Base-by-base conservation (phyloP, 2,329 filamentous ascomycete genomes). In the Didymella pinodella region DNA sequence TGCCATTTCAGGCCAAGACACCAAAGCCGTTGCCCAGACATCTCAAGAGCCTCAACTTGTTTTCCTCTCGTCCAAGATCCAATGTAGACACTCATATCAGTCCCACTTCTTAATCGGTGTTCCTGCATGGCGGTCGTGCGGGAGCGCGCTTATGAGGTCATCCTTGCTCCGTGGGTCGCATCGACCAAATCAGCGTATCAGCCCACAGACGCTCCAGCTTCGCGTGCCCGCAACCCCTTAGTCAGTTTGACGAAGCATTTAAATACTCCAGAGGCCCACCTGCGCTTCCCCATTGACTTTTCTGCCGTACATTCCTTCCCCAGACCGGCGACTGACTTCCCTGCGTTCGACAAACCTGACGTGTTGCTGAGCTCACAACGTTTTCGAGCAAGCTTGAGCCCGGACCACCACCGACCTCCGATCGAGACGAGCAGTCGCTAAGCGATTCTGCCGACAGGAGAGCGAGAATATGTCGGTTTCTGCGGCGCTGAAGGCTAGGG, bases 401-500 rank as follows among this genome's bases (percentile, higher is more conserved):
- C 44, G 48, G 48, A 58, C 54, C 54, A 57, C 48, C 48, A 51
- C 53, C 46, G 54, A 52, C 48, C 54, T 41, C 56, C 46, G 50
- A 58, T 46, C 44, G 26, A 45, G 44, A 40, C 34, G 45, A 41
- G 38, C 50, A 43, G 53, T 41, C 54, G 54, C 48, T 48, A 57
- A 59, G 47, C 41, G 41, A 51, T 47, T 51, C 11, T 32, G 22
- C 41, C 56, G 28, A 36, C 32, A 34, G 7, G 5, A 36, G 32
- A 18, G 26, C 34, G 45, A 38, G 34, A 65, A 40, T 10, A 73
- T 84, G 81, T 79, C 81, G 60, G 89, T 88, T 63, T 92, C 90
- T 48, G 89, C 89, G 50, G 85, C 91, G 59, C 83, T 96, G 72
- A 91, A 88, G 81, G 86, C 88, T 71, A 89, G 92, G 68, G 84